Conservation (phyloP, 2,329 filamentous ascomycete genomes). For the Corniculantispora saksenae region DNA sequence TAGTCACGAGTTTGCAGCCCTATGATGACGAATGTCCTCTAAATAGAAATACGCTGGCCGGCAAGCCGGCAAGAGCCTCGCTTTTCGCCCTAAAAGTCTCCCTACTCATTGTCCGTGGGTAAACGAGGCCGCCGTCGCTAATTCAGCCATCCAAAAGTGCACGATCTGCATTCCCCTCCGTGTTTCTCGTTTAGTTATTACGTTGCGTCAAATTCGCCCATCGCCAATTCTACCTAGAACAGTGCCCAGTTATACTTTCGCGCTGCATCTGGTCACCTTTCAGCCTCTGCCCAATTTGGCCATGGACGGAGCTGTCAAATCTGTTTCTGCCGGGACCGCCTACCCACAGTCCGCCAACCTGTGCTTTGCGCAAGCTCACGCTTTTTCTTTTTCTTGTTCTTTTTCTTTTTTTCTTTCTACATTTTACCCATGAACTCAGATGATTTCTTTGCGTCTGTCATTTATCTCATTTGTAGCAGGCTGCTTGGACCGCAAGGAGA, state of each 20-base stretch:
- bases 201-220: not conserved
- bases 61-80: not conserved
- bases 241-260: not conserved
- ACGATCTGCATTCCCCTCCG: not conserved
- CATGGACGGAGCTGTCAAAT: not conserved
- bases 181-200: not conserved
- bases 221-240: not conserved
- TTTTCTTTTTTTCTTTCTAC: no score
- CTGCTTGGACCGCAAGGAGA: not conserved
- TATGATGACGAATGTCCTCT: not conserved
- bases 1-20: not conserved
- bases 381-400: not conserved
- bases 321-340: not conserved
- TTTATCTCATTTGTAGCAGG: not conserved
- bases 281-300: constrained; percentile 1
- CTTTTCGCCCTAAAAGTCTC: not conserved
- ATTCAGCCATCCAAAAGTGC: not conserved
- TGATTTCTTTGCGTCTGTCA: not conserved
- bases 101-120: not conserved
- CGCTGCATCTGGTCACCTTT: constrained; percentile 4
- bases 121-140: not conserved
- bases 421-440: no score
- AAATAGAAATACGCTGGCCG: not conserved
- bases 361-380: not conserved
- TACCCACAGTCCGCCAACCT: not conserved